phyloP scores from a whole-genome alignment of 352 stramenopile species.

The Globisporangium radiosum region DNA sequence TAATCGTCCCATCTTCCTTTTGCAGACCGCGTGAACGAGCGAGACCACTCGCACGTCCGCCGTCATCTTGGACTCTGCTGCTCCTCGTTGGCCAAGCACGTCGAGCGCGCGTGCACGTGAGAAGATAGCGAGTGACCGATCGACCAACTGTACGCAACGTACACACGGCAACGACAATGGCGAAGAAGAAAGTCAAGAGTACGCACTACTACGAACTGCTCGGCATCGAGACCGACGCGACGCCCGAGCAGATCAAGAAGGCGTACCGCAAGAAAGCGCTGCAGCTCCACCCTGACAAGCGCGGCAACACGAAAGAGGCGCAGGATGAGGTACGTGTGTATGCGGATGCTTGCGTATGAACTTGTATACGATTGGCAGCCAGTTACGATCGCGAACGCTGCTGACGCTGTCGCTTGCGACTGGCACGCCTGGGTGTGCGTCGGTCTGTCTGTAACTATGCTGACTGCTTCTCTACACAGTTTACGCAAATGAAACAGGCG shows the following conservation, averaged over 20 bases:
- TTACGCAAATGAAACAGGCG: constrained; percentile 89
- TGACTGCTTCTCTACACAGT: constrained; percentile 32
- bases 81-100: no score
- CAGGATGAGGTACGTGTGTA: constrained; percentile 48
- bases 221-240: constrained; percentile 63
- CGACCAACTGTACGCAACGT: neutral
- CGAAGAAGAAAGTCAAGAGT: constrained; percentile 63
- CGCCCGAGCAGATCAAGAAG: constrained; percentile 87
- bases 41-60: neutral
- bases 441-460: no score
- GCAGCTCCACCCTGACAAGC: constrained; percentile 90
- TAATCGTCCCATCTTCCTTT: no score
- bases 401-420: neutral
- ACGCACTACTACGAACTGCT: constrained; percentile 83
- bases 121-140: no score
- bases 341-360: constrained; percentile 19
- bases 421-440: no score
- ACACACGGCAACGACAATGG: constrained; percentile 1
- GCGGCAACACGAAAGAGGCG: constrained; percentile 70
- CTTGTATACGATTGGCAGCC: neutral
- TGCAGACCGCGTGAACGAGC: neutral
- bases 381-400: neutral
- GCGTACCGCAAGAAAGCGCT: constrained; percentile 89
- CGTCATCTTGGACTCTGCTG: neutral
- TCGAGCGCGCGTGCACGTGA: no score